Evolutionary conservation across 2,329 filamentous ascomycete species (phyloP).

Genomic region (Exophiala sideris): DNA sequence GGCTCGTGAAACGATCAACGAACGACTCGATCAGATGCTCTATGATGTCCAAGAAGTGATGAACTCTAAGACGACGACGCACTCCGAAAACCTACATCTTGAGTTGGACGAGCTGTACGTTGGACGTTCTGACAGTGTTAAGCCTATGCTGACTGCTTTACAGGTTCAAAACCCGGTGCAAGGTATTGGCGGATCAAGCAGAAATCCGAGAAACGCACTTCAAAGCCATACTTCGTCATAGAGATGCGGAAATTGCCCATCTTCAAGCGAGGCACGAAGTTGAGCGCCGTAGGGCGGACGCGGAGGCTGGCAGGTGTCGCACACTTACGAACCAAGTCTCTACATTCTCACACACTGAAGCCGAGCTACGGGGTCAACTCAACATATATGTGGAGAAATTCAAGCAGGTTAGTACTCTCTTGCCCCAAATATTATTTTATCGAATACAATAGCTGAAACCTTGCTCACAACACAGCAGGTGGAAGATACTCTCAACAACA

Average conservation of each 20-base stretch:
- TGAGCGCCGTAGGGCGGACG: slow-evolving; percentile 82
- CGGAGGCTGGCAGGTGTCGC: slow-evolving; percentile 73
- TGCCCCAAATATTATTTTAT: slow-evolving; percentile 29
- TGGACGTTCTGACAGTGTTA: neutral
- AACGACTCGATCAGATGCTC: slow-evolving; percentile 75
- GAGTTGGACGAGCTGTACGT: slow-evolving; percentile 85
- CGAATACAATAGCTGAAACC: slow-evolving; percentile 24
- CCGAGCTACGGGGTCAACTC: slow-evolving; percentile 86
- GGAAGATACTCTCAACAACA: slow-evolving; percentile 97
- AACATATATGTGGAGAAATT: slow-evolving; percentile 99
- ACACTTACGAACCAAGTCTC: slow-evolving; percentile 88
- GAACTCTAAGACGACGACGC: slow-evolving; percentile 77
- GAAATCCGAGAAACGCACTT: slow-evolving; percentile 94
- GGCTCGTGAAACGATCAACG: slow-evolving; percentile 78
- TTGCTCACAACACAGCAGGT: slow-evolving; percentile 60
- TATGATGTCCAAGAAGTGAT: slow-evolving; percentile 85
- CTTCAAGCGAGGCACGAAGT: slow-evolving; percentile 85
- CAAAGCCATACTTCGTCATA: slow-evolving; percentile 84
- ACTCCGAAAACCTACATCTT: slow-evolving; percentile 76
- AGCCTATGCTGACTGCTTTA: slow-evolving; percentile 20
- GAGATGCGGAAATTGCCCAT: slow-evolving; percentile 92
- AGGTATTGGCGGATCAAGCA: slow-evolving; percentile 94
- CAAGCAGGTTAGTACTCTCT: slow-evolving; percentile 74
- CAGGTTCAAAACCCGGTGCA: slow-evolving; percentile 74
- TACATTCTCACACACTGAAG: slow-evolving; percentile 93